Evolutionary conservation across 345 rosid genomes (phyloP).

Genomic region (Angophora floribunda): DNA sequence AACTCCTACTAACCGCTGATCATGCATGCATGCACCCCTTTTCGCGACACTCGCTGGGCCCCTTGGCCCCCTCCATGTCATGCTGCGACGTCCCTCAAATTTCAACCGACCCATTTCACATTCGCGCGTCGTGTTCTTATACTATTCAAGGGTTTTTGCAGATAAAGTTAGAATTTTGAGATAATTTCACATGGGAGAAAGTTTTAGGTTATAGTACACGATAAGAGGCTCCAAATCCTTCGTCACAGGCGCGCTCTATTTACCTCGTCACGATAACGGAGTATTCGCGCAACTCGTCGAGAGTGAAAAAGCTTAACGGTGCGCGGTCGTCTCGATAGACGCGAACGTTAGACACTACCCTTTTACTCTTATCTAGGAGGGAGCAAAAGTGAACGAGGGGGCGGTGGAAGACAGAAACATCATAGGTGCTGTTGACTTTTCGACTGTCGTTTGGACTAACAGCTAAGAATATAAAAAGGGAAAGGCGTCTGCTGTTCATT

Average conservation of each 20-base stretch:
- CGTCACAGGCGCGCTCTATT: not conserved
- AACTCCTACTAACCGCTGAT: no score
- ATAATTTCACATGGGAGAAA: not conserved
- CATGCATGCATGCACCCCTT: no score
- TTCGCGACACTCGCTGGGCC: no score
- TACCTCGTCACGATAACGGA: not conserved
- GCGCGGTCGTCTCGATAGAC: not conserved
- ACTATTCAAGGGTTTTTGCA: not conserved
- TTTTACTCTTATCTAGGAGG: not conserved
- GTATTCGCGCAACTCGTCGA: not conserved
- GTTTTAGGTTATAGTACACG: not conserved
- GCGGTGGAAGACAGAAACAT: not conserved
- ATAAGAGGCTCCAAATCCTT: not conserved
- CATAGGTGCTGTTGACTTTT: not conserved
- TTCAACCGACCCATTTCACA: no score
- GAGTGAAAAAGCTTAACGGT: not conserved
- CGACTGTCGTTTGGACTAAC: not conserved
- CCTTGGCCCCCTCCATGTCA: no score
- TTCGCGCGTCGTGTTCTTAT: not conserved
- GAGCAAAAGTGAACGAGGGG: not conserved
- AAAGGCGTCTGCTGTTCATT: not conserved
- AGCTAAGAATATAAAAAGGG: not conserved
- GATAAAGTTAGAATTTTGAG: not conserved
- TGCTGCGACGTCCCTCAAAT: no score
- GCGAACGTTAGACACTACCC: not conserved